These are phyloP conservation scores for Pezicula carpinea DNA, from an alignment of 2,329 filamentous ascomycete species.

Conservation along the genomic window DNA sequence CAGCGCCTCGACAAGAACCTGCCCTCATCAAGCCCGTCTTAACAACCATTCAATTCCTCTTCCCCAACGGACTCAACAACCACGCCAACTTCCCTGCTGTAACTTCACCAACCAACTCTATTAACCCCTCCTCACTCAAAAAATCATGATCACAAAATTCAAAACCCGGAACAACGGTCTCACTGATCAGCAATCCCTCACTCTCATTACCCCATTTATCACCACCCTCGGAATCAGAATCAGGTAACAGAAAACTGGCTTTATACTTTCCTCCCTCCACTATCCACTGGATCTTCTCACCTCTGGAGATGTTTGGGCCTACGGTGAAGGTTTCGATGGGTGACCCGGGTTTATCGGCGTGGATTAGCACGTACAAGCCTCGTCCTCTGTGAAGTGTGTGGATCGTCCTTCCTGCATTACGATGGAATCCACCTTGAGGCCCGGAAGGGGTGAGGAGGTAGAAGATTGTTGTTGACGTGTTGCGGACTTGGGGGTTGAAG, in stretches of 20 bases:
- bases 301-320: constrained; percentile 49
- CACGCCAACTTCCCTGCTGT: constrained; percentile 44
- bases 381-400: constrained; percentile 62
- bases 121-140: constrained; percentile 45
- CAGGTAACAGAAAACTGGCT: constrained; percentile 53
- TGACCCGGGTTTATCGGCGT: constrained; percentile 46
- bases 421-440: constrained; percentile 57
- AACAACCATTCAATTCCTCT: neutral
- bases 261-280: constrained; percentile 67
- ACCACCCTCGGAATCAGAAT: constrained; percentile 35
- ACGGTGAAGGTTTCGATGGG: constrained; percentile 61
- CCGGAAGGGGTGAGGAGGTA: constrained; percentile 56
- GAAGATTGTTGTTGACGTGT: constrained; percentile 56
- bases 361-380: constrained; percentile 60
- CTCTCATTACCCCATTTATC: constrained; percentile 29
- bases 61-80: constrained; percentile 34
- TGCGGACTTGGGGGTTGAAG: constrained; percentile 39
- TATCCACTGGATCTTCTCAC: constrained; percentile 63
- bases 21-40: no score
- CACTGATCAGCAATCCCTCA: constrained; percentile 55
- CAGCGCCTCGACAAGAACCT: no score
- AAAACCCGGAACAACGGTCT: constrained; percentile 65
- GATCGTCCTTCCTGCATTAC: constrained; percentile 56
- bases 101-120: constrained; percentile 46
- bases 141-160: constrained; percentile 66